Evolutionary conservation across 2,329 filamentous ascomycete species (phyloP).

Genomic region (Chlorencoelia australis): DNA sequence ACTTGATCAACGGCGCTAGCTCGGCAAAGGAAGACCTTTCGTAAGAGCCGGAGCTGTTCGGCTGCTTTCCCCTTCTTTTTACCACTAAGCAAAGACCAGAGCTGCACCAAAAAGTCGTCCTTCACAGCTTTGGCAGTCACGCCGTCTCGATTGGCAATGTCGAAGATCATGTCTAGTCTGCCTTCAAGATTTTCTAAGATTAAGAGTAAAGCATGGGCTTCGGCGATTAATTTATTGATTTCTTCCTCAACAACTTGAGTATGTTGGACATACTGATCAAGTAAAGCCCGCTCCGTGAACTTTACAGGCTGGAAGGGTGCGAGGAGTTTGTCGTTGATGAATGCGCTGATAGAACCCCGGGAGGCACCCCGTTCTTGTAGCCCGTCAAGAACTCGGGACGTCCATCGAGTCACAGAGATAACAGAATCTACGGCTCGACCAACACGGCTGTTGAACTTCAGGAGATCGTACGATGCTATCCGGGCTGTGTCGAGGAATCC

Average conservation of each 20-base stretch:
- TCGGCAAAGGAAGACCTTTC: conserved; percentile 56
- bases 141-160: conserved; percentile 55
- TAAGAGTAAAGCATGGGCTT: conserved; percentile 57
- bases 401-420: conserved; percentile 68
- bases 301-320: conserved; percentile 53
- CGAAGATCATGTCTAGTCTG: conserved; percentile 58
- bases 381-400: conserved; percentile 38
- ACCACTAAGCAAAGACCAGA: conserved; percentile 68
- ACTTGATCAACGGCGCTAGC: conserved; percentile 58
- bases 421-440: conserved; percentile 65
- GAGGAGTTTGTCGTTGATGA: conserved; percentile 37
- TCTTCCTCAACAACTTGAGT: conserved; percentile 59
- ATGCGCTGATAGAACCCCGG: conserved; percentile 28
- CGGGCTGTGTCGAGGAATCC: conserved; percentile 63
- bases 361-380: conserved; percentile 22
- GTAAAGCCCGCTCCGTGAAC: conserved; percentile 50
- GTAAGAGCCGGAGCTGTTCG: conserved; percentile 52
- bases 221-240: conserved; percentile 55
- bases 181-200: conserved; percentile 60
- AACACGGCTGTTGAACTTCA: conserved; percentile 67
- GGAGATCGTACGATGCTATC: conserved; percentile 54
- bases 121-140: conserved; percentile 46
- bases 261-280: conserved; percentile 68
- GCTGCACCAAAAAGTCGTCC: conserved; percentile 54
- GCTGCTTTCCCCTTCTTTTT: conserved; percentile 49